Conservation (phyloP, 2,329 filamentous ascomycete species). For the Fusarium fujikuroi region DNA sequence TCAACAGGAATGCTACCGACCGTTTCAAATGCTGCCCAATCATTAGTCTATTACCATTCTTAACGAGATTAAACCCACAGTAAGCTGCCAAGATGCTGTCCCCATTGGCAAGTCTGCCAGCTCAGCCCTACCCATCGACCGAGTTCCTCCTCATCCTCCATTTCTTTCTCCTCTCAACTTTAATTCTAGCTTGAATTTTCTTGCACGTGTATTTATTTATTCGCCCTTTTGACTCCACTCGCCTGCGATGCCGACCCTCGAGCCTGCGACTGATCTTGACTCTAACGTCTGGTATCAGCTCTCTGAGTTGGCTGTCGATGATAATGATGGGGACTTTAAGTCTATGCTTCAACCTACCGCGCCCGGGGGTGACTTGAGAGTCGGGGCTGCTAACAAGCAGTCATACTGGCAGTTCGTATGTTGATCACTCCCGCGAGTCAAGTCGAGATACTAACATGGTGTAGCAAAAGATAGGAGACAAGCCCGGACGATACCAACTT, state of each 20-base stretch:
- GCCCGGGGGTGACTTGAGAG: constrained; percentile 34
- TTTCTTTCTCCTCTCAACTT: background rate
- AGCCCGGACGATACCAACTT: constrained; percentile 47
- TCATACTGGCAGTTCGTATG: constrained; percentile 33
- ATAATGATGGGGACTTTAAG: constrained; percentile 37
- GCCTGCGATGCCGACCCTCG: constrained; percentile 9
- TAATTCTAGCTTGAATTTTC: too few species aligned
- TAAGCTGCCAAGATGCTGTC: background rate
- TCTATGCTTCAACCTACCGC: constrained; percentile 32
- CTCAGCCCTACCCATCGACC: constrained; percentile 16
- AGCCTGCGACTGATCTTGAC: constrained; percentile 45
- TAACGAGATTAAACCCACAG: constrained; percentile 3
- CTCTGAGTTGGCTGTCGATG: constrained; percentile 50
- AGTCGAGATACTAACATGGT: background rate
- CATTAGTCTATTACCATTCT: background rate
- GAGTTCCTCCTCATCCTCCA: background rate
- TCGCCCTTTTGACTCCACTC: background rate
- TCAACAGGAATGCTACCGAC: background rate
- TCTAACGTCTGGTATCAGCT: constrained; percentile 51
- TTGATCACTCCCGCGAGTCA: rapidly evolving
- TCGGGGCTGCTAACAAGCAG: constrained; percentile 20
- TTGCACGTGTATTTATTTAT: background rate
- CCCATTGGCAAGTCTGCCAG: background rate
- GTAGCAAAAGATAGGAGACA: constrained; percentile 44
- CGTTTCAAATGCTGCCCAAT: background rate